Evolutionary conservation across 306 rosid genomes (phyloP), one percentile per base, ranked within the genome.

Genomic region (Quillaja saponaria): DNA sequence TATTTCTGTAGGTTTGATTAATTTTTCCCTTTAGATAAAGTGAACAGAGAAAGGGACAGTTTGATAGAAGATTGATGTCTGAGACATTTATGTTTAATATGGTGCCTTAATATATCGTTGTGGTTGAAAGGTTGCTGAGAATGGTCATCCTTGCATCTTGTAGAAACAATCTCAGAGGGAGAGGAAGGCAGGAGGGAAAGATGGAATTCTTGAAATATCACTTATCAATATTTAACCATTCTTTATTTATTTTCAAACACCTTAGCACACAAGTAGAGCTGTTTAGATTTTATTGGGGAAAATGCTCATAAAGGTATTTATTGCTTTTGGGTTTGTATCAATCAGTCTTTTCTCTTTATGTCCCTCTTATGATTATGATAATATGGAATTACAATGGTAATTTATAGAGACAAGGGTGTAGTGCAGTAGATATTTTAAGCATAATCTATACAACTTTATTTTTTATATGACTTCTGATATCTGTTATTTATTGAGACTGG

Each of bases 231-330:
- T 9, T 49, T 58, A 58, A 25, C 31, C 28, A 49, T 31, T 61
- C 37, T 52, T 52, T 61, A 51, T 70, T 40, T 10, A n/a, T 8
- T 14, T 69, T 69, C 59, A 7, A 39, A 49, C 25, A 68, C 17
- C 35, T 49, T 28, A 40, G 35, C 60, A 39, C 51, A 12, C 19
- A 7, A 55, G 49, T 21, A 34, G 8, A 10, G 21, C 49, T n/a
- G 40, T 13, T 15, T 25, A 16, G 44, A 39, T 14, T 45, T 46
- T 28, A 49, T 55, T 34, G 42, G 44, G 34, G n/a, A 21, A 55
- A 34, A n/a, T 34, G 42, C 8, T 54, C 14, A n/a, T n/a, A n/a
- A 25, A 20, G 13, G 35, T 20, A 19, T 28, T 17, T 31, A 11
- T 6, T 58, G 10, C 18, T 39, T 40, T 50, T 40, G 25, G 14